phyloP scores from a whole-genome alignment of 2,329 filamentous ascomycete species.

The Sarocladium brachiariae region DNA sequence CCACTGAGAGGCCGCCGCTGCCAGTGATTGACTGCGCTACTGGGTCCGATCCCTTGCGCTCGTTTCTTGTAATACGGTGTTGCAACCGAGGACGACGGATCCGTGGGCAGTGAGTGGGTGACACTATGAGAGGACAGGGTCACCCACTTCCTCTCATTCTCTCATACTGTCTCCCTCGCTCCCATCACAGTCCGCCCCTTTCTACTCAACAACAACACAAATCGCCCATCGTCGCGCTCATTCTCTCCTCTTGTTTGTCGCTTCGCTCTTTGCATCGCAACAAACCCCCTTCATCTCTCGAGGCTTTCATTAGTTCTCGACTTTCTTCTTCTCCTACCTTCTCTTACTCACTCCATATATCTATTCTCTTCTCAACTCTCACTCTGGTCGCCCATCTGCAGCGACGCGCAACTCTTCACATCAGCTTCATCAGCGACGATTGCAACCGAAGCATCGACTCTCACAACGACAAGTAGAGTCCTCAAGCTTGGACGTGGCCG shows the following conservation, averaged over 20 bases:
- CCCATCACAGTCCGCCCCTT: slow-evolving; percentile 9
- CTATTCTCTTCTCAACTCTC: slow-evolving; percentile 1
- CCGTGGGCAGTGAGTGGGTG: background rate
- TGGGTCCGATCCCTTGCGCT: background rate
- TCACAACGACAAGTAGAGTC: background rate
- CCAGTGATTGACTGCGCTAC: background rate
- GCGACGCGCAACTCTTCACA: slow-evolving; percentile 7
- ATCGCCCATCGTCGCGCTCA: slow-evolving; percentile 8
- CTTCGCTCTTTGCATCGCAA: slow-evolving; percentile 15
- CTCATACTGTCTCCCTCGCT: slow-evolving; percentile 5
- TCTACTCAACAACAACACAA: slow-evolving; percentile 10
- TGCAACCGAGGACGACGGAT: slow-evolving; percentile 2
- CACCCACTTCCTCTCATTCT: slow-evolving; percentile 6
- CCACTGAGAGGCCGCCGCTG: slow-evolving; percentile 1
- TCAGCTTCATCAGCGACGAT: slow-evolving; percentile 3
- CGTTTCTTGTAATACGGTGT: background rate
- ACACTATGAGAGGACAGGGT: background rate
- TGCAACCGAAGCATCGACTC: background rate
- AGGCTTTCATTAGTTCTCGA: slow-evolving; percentile 46
- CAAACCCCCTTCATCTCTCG: slow-evolving; percentile 22
- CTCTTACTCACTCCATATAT: background rate
- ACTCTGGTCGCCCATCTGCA: background rate
- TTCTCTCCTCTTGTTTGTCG: slow-evolving; percentile 13
- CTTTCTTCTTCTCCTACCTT: slow-evolving; percentile 12
- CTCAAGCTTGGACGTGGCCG: slow-evolving; percentile 7